A percentile compares a stretch with the other conserved stretches of the same genome.
Evolutionary conservation across 345 rosid genomes (phyloP).

Genomic region (Dovyalis caffra): DNA sequence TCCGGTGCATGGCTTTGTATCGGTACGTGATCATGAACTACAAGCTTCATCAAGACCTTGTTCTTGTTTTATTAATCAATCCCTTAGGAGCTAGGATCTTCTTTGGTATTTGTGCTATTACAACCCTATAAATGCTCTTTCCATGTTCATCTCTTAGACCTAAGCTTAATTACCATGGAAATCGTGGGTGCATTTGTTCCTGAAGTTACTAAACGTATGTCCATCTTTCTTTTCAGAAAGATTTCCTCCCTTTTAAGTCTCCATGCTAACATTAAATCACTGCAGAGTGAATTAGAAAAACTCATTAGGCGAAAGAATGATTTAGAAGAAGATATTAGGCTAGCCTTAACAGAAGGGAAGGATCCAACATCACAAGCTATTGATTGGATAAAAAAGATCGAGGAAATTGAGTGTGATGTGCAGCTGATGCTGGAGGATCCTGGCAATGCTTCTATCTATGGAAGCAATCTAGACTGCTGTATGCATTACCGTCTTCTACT

Average conservation of each 20-base stretch:
- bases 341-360: constrained; percentile 32
- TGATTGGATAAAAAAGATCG: constrained; percentile 27
- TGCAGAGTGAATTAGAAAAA: constrained; percentile 15
- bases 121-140: neutral
- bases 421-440: constrained; percentile 16
- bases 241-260: constrained; percentile 7
- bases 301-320: constrained; percentile 18
- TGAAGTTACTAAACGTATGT: constrained; percentile 19
- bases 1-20: too few species aligned
- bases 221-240: neutral
- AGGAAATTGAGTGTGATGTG: constrained; percentile 21
- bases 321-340: constrained; percentile 16
- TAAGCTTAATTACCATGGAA: constrained; percentile 14
- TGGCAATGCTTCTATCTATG: neutral
- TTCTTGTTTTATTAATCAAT: neutral
- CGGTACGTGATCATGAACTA: too few species aligned
- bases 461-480: constrained; percentile 1
- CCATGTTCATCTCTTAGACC: neutral
- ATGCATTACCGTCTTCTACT: constrained; percentile 11
- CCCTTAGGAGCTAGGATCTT: neutral
- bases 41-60: too few species aligned
- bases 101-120: neutral
- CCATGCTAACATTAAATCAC: constrained; percentile 14
- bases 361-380: constrained; percentile 17
- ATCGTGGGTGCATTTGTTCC: constrained; percentile 11